phyloP scores from a whole-genome alignment of 2,329 filamentous ascomycete species.

The Cadophora malorum region DNA sequence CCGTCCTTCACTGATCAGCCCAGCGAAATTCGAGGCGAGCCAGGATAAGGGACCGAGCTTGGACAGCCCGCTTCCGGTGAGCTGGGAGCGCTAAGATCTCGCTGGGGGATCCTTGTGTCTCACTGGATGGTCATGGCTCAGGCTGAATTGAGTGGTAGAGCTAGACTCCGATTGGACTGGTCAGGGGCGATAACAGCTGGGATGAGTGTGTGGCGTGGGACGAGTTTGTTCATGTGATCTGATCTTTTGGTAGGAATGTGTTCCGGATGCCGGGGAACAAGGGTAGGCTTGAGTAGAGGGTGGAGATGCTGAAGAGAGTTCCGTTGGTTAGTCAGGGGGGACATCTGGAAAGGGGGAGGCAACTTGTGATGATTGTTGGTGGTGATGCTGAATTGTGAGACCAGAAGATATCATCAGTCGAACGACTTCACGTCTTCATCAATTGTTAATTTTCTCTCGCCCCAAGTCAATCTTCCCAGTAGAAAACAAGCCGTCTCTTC shows the following conservation, averaged over 20 bases:
- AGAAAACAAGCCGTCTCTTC: too few species aligned
- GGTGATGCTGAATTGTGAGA: too few species aligned
- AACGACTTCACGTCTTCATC: too few species aligned
- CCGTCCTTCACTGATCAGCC: too few species aligned
- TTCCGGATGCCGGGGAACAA: slow-evolving; percentile 5
- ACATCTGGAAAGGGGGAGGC: neutral
- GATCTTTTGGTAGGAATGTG: neutral
- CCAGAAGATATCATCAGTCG: too few species aligned
- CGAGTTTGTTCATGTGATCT: neutral
- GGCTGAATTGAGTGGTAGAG: neutral
- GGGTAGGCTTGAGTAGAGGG: neutral
- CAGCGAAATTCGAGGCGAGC: neutral
- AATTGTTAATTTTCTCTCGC: too few species aligned
- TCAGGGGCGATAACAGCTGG: neutral
- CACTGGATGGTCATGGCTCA: neutral
- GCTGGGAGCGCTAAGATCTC: slow-evolving; percentile 7
- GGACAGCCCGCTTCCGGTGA: slow-evolving; percentile 7
- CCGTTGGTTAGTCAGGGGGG: slow-evolving; percentile 7
- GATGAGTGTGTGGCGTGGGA: neutral
- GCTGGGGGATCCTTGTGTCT: neutral
- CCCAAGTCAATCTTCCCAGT: too few species aligned
- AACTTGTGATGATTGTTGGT: too few species aligned
- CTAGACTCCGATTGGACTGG: neutral
- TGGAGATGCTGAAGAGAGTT: neutral
- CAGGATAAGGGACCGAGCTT: neutral